These are phyloP conservation scores for Yamadazyma taylorii DNA, from an alignment of 1,139 yeast genomes.

Conservation along the genomic window DNA sequence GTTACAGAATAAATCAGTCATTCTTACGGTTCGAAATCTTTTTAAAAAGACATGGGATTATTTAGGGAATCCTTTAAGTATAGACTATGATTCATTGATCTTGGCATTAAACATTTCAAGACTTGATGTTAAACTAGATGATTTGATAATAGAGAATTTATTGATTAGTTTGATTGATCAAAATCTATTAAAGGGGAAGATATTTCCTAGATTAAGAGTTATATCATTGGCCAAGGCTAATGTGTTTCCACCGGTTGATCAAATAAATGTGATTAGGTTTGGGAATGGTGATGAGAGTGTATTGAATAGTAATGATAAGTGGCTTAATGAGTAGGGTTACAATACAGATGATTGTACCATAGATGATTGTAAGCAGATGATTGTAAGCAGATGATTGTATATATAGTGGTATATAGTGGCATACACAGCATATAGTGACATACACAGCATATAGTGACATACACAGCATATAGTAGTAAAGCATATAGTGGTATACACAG, in stretches of 20 bases:
- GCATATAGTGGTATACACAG: no score
- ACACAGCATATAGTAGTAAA: no score
- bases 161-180: slow-evolving; percentile 53
- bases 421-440: no score
- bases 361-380: no score
- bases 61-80: slow-evolving; percentile 24
- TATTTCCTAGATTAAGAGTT: slow-evolving; percentile 43
- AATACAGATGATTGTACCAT: no score
- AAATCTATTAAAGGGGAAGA: slow-evolving; percentile 52
- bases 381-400: neutral
- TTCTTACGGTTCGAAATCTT: slow-evolving; percentile 49
- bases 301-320: slow-evolving; percentile 13
- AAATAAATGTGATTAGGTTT: slow-evolving; percentile 29
- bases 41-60: slow-evolving; percentile 36
- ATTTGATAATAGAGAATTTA: slow-evolving; percentile 45
- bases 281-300: slow-evolving; percentile 20
- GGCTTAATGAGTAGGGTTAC: slow-evolving; percentile 12
- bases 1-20: slow-evolving; percentile 30
- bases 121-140: slow-evolving; percentile 23
- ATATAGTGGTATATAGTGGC: neutral
- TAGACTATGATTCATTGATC: slow-evolving; percentile 31
- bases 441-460: no score
- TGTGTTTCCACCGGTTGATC: slow-evolving; percentile 48
- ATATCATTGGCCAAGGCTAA: slow-evolving; percentile 51
- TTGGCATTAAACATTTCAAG: slow-evolving; percentile 21